Evolutionary conservation across 352 stramenopile genomes (phyloP), one percentile per base, ranked within the genome.

Genomic region (Pythium grandisporangium): DNA sequence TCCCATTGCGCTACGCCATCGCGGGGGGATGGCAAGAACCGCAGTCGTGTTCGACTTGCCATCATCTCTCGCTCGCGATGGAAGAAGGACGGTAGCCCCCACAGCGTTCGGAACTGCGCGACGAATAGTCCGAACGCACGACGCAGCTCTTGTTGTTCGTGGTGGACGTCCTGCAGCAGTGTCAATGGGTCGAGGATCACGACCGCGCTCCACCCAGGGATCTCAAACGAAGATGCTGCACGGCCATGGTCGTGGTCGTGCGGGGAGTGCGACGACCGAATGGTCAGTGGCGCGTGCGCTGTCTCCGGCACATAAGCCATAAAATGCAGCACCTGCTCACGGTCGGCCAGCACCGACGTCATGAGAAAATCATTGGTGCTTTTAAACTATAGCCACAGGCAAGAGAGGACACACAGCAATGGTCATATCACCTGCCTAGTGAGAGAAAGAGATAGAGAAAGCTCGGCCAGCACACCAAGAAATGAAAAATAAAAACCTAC

Each of bases 361-460:
- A 66, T 67, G 10, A 86, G 44, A 30, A 79, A 88, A 37, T 88
- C 70, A 41, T 91, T 91, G 17, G 62, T 61, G 35, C 68, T 84
- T 30, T 88, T 88, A 34, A 90, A 90, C 76, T 89, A 49, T 5
- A 49, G n/a, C n/a, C n/a, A n/a, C n/a, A n/a, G n/a, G n/a, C n/a
- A n/a, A n/a, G n/a, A n/a, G n/a, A n/a, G n/a, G n/a, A n/a, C n/a
- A n/a, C n/a, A n/a, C n/a, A n/a, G n/a, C n/a, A n/a, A n/a, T n/a
- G n/a, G n/a, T n/a, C n/a, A n/a, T n/a, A n/a, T n/a, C n/a, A n/a
- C n/a, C n/a, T n/a, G n/a, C n/a, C n/a, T n/a, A n/a, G n/a, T n/a
- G n/a, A n/a, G n/a, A n/a, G n/a, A n/a, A n/a, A n/a, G n/a, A n/a
- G n/a, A n/a, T n/a, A n/a, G n/a, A n/a, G n/a, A 43, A 43, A 43